A percentile compares a stretch with the other conserved stretches of the same genome.
Conservation (phyloP, 352 stramenopile species). For the Thraustochytrium striatum region DNA sequence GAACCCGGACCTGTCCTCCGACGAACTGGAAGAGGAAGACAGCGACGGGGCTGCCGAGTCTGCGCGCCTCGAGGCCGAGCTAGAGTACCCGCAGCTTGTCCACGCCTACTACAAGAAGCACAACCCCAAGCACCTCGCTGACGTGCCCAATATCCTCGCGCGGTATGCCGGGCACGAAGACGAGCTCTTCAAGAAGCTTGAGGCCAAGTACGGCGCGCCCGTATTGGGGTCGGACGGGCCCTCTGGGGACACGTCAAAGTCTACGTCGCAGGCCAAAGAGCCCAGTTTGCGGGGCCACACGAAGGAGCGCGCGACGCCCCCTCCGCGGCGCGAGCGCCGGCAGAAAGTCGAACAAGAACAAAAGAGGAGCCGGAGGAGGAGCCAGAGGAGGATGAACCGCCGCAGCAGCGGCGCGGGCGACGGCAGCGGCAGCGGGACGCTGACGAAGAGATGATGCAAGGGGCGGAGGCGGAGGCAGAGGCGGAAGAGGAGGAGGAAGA, state of each 20-base stretch:
- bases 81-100: constrained; percentile 34
- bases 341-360: background rate
- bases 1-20: background rate
- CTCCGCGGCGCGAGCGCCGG: too few relatives aligned
- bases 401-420: too few relatives aligned
- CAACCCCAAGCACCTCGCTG: constrained; percentile 23
- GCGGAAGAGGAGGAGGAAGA: background rate
- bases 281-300: too few relatives aligned
- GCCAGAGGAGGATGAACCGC: background rate
- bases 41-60: background rate
- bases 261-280: background rate
- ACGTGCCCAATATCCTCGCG: constrained; percentile 36
- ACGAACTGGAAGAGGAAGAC: constrained; percentile 10
- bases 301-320: too few relatives aligned
- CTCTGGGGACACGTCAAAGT: background rate
- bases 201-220: constrained; percentile 49
- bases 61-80: background rate
- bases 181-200: constrained; percentile 46
- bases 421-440: too few relatives aligned
- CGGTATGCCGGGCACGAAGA: constrained; percentile 37
- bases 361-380: background rate
- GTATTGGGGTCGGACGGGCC: constrained; percentile 8
- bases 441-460: background rate
- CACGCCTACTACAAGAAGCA: constrained; percentile 48
- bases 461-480: background rate